Percentiles rank a stretch among this genome's conserved stretches.
phyloP scores from a whole-genome alignment of 228 moss, liverwort and hornwort species.

The Sphagnum magellanicum region DNA sequence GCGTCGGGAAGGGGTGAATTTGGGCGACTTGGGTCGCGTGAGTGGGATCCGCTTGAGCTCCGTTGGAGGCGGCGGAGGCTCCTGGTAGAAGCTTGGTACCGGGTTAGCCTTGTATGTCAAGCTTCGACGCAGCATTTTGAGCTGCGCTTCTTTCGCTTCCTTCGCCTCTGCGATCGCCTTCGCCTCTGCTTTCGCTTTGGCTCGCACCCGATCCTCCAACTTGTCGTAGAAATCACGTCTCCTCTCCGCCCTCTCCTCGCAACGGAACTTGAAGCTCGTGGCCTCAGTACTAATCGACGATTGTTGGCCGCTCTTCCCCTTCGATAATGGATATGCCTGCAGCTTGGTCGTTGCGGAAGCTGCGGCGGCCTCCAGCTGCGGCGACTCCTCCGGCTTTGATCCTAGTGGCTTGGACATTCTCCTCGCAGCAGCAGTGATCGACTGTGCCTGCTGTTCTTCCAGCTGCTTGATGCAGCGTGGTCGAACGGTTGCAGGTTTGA shows the following conservation, averaged over 20 bases:
- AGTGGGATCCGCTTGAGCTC: conserved; percentile 64
- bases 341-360: too few species aligned
- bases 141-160: conserved; percentile 64
- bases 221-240: conserved; percentile 68
- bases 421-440: too few species aligned
- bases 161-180: conserved; percentile 49
- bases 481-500: too few species aligned
- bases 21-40: conserved; percentile 61
- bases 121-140: conserved; percentile 58
- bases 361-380: too few species aligned
- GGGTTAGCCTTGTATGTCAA: conserved; percentile 71
- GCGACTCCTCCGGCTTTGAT: too few species aligned
- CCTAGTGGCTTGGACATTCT: too few species aligned
- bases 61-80: conserved; percentile 49
- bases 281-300: conserved; percentile 5
- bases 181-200: conserved; percentile 59
- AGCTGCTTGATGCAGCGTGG: too few species aligned
- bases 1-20: conserved; percentile 63
- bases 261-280: conserved; percentile 48
- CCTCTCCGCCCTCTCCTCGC: conserved; percentile 65
- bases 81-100: conserved; percentile 73
- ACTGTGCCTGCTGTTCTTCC: too few species aligned
- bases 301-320: conserved; percentile 1
- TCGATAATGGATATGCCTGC: background rate
- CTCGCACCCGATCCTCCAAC: conserved; percentile 54